A percentile compares a stretch with the other conserved stretches of the same genome.
Conservation (phyloP, 1,284 basidiomycete species). For the Afroboletus lepidellus region DNA sequence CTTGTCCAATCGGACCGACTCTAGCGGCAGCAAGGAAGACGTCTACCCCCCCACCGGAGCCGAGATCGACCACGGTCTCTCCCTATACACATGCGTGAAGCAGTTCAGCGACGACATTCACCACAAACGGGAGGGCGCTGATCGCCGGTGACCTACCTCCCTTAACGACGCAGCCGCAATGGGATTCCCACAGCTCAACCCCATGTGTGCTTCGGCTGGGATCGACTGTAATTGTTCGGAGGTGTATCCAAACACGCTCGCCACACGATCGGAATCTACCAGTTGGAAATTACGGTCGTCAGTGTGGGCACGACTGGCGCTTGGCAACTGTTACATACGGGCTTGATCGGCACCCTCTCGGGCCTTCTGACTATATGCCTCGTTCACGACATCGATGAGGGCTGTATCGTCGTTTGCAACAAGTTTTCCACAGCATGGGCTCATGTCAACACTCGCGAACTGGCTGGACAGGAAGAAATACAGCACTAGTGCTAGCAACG, state of each 20-base stretch:
- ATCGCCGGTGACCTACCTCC: constrained; percentile 30
- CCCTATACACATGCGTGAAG: constrained; percentile 35
- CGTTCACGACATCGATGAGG: constrained; percentile 17
- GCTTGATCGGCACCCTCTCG: constrained; percentile 12
- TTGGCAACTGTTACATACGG: constrained; percentile 12
- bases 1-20: constrained; percentile 48
- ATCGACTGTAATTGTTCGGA: constrained; percentile 41
- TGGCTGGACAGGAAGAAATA: too few species aligned
- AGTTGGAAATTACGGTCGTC: neutral
- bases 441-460: constrained; percentile 6
- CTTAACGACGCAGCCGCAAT: constrained; percentile 42
- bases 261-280: constrained; percentile 32
- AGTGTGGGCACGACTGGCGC: neutral
- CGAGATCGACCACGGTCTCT: constrained; percentile 53
- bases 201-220: constrained; percentile 43
- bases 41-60: constrained; percentile 54
- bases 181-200: constrained; percentile 52
- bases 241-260: constrained; percentile 46
- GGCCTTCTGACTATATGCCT: constrained; percentile 22
- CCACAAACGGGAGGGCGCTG: neutral
- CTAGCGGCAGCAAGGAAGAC: constrained; percentile 49
- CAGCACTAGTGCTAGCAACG: too few species aligned
- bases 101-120: neutral
- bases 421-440: constrained; percentile 1
- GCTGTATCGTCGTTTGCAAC: constrained; percentile 5